A percentile compares a stretch with the other conserved stretches of the same genome.
Evolutionary conservation across 495 filamentous ascomycete genomes (phyloP).

Genomic region (Evansstolkia leycettana): DNA sequence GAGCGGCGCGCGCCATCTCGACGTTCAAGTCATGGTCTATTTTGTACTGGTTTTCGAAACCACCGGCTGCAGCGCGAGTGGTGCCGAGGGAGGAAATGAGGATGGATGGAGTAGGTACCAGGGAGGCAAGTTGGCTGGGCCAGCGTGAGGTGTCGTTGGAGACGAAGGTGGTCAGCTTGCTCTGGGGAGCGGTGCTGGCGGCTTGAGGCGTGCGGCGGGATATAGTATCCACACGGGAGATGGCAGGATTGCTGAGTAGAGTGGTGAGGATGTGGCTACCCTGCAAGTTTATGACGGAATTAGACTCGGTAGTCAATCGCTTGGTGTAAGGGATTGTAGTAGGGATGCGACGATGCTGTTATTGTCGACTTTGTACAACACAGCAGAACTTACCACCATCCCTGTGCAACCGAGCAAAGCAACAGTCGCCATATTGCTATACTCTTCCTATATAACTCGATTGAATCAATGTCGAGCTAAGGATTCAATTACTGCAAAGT

Average conservation of each 20-base stretch:
- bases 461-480: too few relatives aligned
- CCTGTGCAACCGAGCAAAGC: constrained; percentile 36
- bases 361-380: too few relatives aligned
- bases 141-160: constrained; percentile 39
- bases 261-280: constrained; percentile 37
- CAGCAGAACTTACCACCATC: constrained; percentile 34
- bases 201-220: constrained; percentile 29
- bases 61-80: constrained; percentile 51
- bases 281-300: constrained; percentile 10
- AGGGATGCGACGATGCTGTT: not conserved
- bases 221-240: constrained; percentile 33
- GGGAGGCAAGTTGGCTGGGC: constrained; percentile 37
- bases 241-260: constrained; percentile 24
- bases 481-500: too few relatives aligned
- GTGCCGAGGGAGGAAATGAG: constrained; percentile 59
- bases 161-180: constrained; percentile 32
- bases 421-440: constrained; percentile 25
- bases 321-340: constrained; percentile 2
- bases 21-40: constrained; percentile 67
- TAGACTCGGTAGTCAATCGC: not conserved
- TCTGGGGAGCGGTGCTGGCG: constrained; percentile 17
- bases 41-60: constrained; percentile 61
- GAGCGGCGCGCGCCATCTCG: constrained; percentile 54
- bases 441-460: too few relatives aligned
- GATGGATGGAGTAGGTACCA: constrained; percentile 43